These are phyloP conservation scores for Mycena galopus DNA, from an alignment of 768 basidiomycete genomes.

Conservation along the genomic window DNA sequence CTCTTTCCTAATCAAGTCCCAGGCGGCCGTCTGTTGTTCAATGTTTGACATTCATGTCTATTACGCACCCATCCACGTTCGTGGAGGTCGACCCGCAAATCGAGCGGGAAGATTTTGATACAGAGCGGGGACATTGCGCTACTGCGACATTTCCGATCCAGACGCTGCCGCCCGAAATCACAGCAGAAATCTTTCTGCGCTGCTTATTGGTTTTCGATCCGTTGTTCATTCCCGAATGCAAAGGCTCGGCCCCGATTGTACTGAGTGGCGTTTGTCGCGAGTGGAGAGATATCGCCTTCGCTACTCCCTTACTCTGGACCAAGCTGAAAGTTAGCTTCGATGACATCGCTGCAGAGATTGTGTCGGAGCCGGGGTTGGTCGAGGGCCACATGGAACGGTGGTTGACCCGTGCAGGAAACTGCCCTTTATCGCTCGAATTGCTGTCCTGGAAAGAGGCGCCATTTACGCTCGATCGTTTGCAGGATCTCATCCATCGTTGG, in stretches of 20 bases:
- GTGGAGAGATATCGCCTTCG: constrained; percentile 1
- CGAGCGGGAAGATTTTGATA: too few species aligned
- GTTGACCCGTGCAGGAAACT: neutral
- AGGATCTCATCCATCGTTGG: neutral
- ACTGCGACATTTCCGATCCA: neutral
- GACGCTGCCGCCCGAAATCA: neutral
- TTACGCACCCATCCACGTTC: too few species aligned
- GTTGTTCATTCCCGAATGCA: too few species aligned
- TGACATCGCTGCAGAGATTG: neutral
- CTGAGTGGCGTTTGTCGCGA: neutral
- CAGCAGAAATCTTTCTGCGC: neutral
- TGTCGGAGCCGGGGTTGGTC: neutral
- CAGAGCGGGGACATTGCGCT: neutral
- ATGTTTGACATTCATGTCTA: too few species aligned
- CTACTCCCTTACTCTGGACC: constrained; percentile 8
- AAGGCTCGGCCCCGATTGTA: neutral
- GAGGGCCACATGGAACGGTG: neutral
- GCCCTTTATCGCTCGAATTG: constrained; percentile 1
- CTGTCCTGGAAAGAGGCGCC: neutral
- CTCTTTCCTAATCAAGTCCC: too few species aligned
- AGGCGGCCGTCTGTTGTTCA: too few species aligned
- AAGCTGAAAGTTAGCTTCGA: neutral
- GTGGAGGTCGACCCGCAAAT: too few species aligned
- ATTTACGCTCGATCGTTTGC: neutral
- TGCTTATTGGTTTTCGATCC: neutral